These are phyloP conservation scores for Bathelium albidoporum DNA, from an alignment of 495 filamentous ascomycete species.

Conservation along the genomic window DNA sequence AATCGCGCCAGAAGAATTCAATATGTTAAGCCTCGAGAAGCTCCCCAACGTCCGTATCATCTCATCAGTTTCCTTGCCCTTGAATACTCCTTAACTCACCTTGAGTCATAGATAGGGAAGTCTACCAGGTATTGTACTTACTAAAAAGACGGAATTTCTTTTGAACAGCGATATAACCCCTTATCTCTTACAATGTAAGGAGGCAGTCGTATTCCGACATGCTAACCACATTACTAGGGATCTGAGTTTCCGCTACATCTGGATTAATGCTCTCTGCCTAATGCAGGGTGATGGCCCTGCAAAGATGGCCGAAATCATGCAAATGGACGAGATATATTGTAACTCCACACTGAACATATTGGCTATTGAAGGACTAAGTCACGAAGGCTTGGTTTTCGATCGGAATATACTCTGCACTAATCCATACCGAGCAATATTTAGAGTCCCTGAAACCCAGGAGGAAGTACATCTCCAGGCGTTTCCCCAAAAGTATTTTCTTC, in stretches of 20 bases:
- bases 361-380: not conserved
- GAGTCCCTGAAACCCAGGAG: not conserved
- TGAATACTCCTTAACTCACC: not conserved
- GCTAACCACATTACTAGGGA: conserved; percentile 25
- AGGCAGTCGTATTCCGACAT: conserved; percentile 9
- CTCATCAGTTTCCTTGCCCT: not conserved
- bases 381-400: not conserved
- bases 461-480: not conserved
- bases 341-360: conserved; percentile 28
- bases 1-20: not conserved
- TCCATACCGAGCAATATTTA: not conserved
- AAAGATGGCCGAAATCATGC: conserved; percentile 31
- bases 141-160: not conserved
- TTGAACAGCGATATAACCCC: not conserved
- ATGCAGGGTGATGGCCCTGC: conserved; percentile 33
- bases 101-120: not conserved
- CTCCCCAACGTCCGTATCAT: not conserved
- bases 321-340: conserved; percentile 34
- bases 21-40: not conserved
- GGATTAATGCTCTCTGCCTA: conserved; percentile 40
- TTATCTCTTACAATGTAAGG: not conserved
- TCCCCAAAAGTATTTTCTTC: conserved; percentile 15
- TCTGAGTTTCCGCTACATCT: conserved; percentile 32
- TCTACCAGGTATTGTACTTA: not conserved
- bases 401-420: not conserved